Base-by-base conservation (phyloP, 2,329 filamentous ascomycete genomes). In the Aspergillus sp. region DNA sequence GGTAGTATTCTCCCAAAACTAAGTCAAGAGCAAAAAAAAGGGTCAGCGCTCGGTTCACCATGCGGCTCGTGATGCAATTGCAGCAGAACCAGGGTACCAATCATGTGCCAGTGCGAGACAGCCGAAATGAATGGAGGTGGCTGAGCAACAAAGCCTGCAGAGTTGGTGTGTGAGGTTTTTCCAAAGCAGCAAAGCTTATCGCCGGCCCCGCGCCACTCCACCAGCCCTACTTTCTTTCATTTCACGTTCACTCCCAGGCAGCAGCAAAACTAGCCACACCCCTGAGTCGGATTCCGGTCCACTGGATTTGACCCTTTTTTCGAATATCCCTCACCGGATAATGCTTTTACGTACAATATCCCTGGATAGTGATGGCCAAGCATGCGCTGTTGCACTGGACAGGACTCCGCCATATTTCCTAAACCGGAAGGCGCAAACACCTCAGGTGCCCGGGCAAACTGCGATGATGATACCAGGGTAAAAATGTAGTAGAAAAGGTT, bases 11-110 rank as follows among this genome's bases (percentile, higher is more conserved):
- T 11, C 27, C 27, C 27, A 31, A 31, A 31, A 31, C 27, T 31
- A 40, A 48, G 35, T 43, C 17, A 41, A 44, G 46, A 50, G 15
- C 50, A 46, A 45, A 53, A 33, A 55, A 55, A 43, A 46, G 12
- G 7, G 48, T 24, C 14, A 37, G 35, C 24, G 56, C 59, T 61
- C 56, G 59, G 59, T 31, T 56, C 59, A 61, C 50, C 51, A 59
- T 61, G 56, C 45, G 59, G 59, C 59, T 59, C 46, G 59, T 52
- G 47, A 47, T 55, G 44, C 44, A 39, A 37, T 17, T 14, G n/a
- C 41, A 19, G 24, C n/a, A 31, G 41, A 17, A 27, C 11, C 24
- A 40, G 47, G 47, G 33, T 19, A 27, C 40, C 50, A 54, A 54
- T 58, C 56, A 58, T 49, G 50, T 49, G 56, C 31, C 54, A 27